Base-by-base conservation (phyloP, 306 rosid species). In the Corylus avellana region DNA sequence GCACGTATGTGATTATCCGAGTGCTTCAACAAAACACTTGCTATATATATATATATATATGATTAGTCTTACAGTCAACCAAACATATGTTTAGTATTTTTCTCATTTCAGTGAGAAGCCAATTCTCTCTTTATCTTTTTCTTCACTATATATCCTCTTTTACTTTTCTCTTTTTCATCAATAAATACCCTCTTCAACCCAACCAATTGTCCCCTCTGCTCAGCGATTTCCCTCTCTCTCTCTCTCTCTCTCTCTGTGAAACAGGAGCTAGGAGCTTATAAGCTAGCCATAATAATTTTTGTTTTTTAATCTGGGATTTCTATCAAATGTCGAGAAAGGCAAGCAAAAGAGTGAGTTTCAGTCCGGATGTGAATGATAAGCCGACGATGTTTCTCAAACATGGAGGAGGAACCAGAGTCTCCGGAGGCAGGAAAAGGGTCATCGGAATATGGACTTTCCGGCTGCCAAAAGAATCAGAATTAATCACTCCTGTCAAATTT, bases 301-400 rank as follows among this genome's bases (percentile, higher is more conserved):
- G 2, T 1, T 44, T 72, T 59, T 70, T 25, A 14, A 7, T 56
- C 42, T 47, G 13, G 67, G 73, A 25, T 12, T 47, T 13, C 4
- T n/a, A 51, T 67, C 70, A 67, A 58, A 95, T 95, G 99, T 80
- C 92, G 58, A 88, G 89, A 74, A 88, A 80, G 78, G 80, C 82
- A 25, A 82, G 87, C 79, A 89, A 76, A 74, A 84, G 93, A 50
- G 89, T 86, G 77, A 84, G 92, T 81, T 91, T 90, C 80, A 93
- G 97, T 82, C 92, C 94, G 44, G 94, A 90, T 68, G 84, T 88
- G n/a, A 80, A 88, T 73, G 96, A 91, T 3, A 84, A 61, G 85
- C 94, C 92, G 16, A 67, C 82, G 47, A 83, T 88, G 17, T 85
- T 84, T 77, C 90, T 80, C 54, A 89, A 84, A 57, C 75, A 84